Evolutionary conservation across 2,329 filamentous ascomycete species (phyloP).

Genomic region (Aureobasidium sp.): DNA sequence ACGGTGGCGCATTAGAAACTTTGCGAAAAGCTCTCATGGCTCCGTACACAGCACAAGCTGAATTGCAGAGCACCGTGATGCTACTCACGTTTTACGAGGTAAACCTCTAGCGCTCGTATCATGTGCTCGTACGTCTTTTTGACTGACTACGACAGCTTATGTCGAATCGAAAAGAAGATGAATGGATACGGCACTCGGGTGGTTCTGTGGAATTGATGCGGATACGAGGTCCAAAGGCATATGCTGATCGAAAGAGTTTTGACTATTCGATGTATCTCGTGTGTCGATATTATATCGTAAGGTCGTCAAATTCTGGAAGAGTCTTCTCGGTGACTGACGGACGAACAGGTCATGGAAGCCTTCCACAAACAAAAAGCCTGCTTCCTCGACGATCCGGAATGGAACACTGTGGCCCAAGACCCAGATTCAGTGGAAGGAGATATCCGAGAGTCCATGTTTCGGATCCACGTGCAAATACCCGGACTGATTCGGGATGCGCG

Average conservation of each 20-base stretch:
- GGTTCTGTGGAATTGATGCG: conserved; percentile 12
- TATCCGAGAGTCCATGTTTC: conserved; percentile 10
- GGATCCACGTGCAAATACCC: conserved; percentile 8
- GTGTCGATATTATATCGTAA: conserved; percentile 12
- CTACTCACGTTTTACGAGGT: conserved; percentile 14
- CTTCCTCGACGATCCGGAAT: conserved; percentile 13
- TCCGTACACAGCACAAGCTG: conserved; percentile 1
- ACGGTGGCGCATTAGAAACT: conserved; percentile 3
- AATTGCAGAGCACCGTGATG: conserved; percentile 13
- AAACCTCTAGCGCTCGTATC: neutral
- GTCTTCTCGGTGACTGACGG: neutral
- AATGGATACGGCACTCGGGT: conserved; percentile 11
- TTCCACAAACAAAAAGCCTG: conserved; percentile 10
- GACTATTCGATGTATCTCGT: conserved; percentile 17
- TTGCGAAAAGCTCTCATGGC: conserved; percentile 7
- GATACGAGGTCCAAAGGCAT: conserved; percentile 11
- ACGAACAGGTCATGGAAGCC: conserved; percentile 9
- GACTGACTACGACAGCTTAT: too few species aligned
- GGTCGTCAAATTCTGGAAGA: neutral
- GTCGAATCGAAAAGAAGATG: conserved; percentile 12
- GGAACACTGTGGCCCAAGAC: conserved; percentile 3
- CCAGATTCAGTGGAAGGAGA: neutral
- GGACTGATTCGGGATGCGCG: conserved; percentile 8
- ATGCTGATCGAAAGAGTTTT: conserved; percentile 8
- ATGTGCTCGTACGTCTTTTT: neutral